Conservation (phyloP, 345 rosid species). For the Camelina hispida region DNA sequence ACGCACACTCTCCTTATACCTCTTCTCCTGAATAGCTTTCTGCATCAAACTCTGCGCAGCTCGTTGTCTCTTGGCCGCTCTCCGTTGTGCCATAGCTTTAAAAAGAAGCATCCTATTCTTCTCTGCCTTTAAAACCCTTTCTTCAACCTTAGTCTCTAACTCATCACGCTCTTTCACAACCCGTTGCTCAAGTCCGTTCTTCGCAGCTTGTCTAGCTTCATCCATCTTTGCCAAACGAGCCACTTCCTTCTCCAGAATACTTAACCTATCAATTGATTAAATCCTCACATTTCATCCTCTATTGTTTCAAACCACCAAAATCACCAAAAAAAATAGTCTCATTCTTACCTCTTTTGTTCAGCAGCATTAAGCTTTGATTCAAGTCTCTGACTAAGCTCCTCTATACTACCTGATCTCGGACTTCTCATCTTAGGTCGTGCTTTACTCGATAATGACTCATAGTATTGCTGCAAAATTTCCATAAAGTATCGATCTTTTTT, state of each 20-base stretch:
- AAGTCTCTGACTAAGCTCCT: conserved; percentile 83
- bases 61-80: conserved; percentile 78
- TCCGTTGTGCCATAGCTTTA: conserved; percentile 69
- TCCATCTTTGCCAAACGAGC: conserved; percentile 82
- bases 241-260: conserved; percentile 77
- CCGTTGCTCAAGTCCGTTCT: conserved; percentile 70
- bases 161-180: conserved; percentile 76
- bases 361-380: conserved; percentile 96
- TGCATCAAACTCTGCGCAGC: conserved; percentile 74
- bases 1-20: conserved; percentile 82
- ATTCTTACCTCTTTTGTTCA: conserved; percentile 80
- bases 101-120: conserved; percentile 86
- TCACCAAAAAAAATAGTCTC: neutral
- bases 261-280: conserved; percentile 53
- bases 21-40: conserved; percentile 76
- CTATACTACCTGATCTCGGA: conserved; percentile 68
- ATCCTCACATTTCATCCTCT: neutral
- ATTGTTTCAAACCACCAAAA: neutral
- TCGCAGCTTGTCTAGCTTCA: conserved; percentile 91
- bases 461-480: conserved; percentile 68
- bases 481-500: neutral
- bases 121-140: conserved; percentile 85
- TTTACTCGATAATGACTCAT: conserved; percentile 80
- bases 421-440: conserved; percentile 88
- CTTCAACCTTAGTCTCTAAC: conserved; percentile 79